Base-by-base conservation (phyloP, 768 basidiomycete genomes). In the Hirschioporus abietinus region DNA sequence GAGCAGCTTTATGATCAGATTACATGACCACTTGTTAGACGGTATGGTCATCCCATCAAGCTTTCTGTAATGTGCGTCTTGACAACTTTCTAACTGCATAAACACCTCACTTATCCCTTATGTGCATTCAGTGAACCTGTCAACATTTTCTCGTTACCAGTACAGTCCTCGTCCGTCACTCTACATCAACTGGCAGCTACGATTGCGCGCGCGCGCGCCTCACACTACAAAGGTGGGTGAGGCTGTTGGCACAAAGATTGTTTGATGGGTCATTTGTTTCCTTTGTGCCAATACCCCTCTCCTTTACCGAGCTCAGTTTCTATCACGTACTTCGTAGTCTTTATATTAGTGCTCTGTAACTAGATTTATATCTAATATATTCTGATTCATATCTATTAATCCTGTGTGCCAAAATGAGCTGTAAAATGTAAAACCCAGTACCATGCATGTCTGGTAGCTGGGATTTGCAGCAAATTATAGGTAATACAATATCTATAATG, bases 21-120 rank as follows among this genome's bases (percentile, higher is more conserved):
- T 67, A 93, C 86, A 1, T 99, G 96, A 96, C 96, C 96, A 1
- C 82, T 99, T 35, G 92, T 91, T 18, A 86, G 86, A 77, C 92
- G 89, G 74, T 99, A 95, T 70, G 95, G 96, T 0, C 96, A 99
- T 76, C 86, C 96, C 0, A 99, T 99, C 84, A 99, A 99, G 77
- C 84, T 97, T 60, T 88, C 93, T n/a, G 81, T 99, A 65, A 92
- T 92, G 96, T 96, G 73, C 68, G 92, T 81, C 1, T 23, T 23
- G 58, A 9, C 42, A 64, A 17, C 24, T 25, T 52, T 35, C 42
- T 23, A 6, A 9, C 35, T 34, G 62, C 36, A 35, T 35, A 60
- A 63, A 70, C 30, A 61, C 60, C 25, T 24, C 60, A 61, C 60
- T 25, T 8, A 61, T 25, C 20, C 20, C 12, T 15, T 66, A 27